phyloP scores from a whole-genome alignment of 2,329 filamentous ascomycete genomes.

The Setomelanomma holmii region DNA sequence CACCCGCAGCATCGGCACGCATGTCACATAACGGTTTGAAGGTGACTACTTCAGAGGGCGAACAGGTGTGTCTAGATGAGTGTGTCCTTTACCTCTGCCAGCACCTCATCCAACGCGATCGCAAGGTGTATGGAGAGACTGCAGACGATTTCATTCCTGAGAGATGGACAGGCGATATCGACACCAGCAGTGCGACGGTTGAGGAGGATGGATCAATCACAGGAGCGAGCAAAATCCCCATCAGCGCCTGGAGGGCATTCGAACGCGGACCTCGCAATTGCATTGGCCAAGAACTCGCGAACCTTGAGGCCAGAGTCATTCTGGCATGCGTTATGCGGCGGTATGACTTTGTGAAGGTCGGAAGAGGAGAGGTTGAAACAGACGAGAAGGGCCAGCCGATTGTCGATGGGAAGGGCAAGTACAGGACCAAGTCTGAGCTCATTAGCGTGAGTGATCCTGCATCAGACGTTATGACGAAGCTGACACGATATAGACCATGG shows the following conservation, averaged over 20 bases:
- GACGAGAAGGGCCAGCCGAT: conserved; percentile 33
- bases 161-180: conserved; percentile 47
- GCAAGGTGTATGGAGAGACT: conserved; percentile 40
- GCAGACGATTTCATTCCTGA: conserved; percentile 44
- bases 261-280: conserved; percentile 64
- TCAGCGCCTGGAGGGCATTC: conserved; percentile 62
- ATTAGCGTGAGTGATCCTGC: conserved; percentile 35
- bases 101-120: conserved; percentile 48
- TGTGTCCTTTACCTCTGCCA: conserved; percentile 55
- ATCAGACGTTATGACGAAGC: neutral
- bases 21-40: conserved; percentile 48
- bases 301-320: conserved; percentile 60
- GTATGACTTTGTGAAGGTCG: conserved; percentile 46
- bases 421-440: conserved; percentile 38
- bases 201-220: conserved; percentile 17
- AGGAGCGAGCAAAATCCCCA: conserved; percentile 37
- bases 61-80: conserved; percentile 54
- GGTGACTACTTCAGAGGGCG: conserved; percentile 51
- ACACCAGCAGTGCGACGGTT: conserved; percentile 25
- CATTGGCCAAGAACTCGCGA: conserved; percentile 65
- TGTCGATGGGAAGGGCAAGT: conserved; percentile 37
- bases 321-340: conserved; percentile 50
- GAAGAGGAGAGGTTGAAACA: conserved; percentile 35
- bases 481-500: conserved; percentile 32
- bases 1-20: conserved; percentile 57